A percentile compares a stretch with the other conserved stretches of the same genome.
Evolutionary conservation across 1,284 basidiomycete species (phyloP).

Genomic region (Cronartium quercuum): DNA sequence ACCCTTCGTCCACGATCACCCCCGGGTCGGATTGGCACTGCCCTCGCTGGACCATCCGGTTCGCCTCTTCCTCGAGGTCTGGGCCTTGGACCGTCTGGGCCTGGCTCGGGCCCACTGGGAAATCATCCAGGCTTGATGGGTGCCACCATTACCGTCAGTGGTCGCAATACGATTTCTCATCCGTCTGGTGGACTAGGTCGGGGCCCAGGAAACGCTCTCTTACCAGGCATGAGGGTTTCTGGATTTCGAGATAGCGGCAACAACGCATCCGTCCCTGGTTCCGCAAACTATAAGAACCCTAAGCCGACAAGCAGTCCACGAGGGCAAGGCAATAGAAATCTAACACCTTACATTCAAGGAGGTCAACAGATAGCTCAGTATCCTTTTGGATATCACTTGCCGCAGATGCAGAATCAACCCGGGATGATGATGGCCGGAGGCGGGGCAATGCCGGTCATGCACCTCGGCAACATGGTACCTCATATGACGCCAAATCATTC

Average conservation of each 20-base stretch:
- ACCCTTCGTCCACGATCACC: constrained; percentile 37
- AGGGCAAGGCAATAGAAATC: neutral
- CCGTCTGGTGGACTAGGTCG: constrained; percentile 37
- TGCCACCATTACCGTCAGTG: constrained; percentile 14
- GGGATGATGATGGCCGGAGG: neutral
- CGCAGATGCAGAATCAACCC: neutral
- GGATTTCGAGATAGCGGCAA: constrained; percentile 15
- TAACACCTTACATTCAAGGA: neutral
- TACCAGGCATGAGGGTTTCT: constrained; percentile 37
- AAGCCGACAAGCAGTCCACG: neutral
- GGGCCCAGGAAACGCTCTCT: constrained; percentile 31
- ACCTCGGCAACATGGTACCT: neutral
- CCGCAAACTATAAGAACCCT: neutral
- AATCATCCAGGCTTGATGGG: constrained; percentile 1
- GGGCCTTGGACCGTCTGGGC: constrained; percentile 1
- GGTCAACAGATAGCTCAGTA: neutral
- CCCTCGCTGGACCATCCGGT: neutral
- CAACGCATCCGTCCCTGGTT: neutral
- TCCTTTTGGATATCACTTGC: neutral
- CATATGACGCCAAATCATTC: neutral
- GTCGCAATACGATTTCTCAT: constrained; percentile 38
- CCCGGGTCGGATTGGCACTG: constrained; percentile 20
- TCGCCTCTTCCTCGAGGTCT: constrained; percentile 1
- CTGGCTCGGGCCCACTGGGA: constrained; percentile 7
- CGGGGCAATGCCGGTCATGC: neutral